Evolutionary conservation across 139 green algal genomes (phyloP).

Genomic region (Closterium sp.): DNA sequence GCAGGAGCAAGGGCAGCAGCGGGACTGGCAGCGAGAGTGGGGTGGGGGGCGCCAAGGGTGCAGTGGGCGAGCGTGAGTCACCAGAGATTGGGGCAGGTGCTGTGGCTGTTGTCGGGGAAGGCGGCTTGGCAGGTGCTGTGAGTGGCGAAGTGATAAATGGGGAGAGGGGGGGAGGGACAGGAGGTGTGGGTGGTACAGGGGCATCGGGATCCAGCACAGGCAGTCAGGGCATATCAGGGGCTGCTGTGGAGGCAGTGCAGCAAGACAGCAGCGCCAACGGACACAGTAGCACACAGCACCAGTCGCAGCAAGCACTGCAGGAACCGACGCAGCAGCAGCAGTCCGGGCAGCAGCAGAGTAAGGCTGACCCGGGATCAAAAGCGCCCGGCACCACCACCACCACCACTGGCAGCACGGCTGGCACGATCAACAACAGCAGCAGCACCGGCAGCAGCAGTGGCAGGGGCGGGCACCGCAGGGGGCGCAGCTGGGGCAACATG

Average conservation of each 20-base stretch:
- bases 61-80: not conserved
- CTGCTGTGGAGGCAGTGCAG: not conserved
- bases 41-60: not conserved
- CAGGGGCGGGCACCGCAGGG: not conserved
- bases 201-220: not conserved
- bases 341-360: not conserved
- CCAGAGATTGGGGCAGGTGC: not conserved
- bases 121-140: not conserved
- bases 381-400: not conserved
- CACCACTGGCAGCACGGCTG: not conserved
- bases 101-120: too few relatives aligned
- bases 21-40: not conserved
- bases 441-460: not conserved
- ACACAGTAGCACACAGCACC: not conserved
- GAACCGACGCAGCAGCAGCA: not conserved
- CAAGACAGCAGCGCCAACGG: not conserved
- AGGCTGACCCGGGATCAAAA: not conserved
- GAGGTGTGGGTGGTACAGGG: not conserved
- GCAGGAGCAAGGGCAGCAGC: not conserved
- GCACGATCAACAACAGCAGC: not conserved
- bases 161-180: not conserved
- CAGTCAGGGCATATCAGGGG: not conserved
- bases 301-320: not conserved
- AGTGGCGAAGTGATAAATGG: not conserved
- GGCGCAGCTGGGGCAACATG: not conserved